Percentiles rank a stretch among this genome's conserved stretches.
Evolutionary conservation across 139 green algal genomes (phyloP).

Genomic region (Chlamydomonas sp.): DNA sequence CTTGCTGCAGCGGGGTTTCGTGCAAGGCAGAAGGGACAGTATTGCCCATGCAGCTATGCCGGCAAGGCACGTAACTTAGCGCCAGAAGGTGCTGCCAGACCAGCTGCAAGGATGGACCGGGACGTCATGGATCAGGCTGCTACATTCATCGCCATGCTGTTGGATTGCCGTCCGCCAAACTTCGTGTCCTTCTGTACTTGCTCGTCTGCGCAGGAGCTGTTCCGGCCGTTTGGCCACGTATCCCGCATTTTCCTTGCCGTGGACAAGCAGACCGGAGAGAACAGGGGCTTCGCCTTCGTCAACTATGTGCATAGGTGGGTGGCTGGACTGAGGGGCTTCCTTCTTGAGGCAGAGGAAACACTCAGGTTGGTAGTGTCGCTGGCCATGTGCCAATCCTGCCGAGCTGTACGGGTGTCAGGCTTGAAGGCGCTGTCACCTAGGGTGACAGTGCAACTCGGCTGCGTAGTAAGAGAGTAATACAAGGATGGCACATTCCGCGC

Average conservation of each 20-base stretch:
- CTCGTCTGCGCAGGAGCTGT: conserved; percentile 84
- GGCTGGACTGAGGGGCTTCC: background rate
- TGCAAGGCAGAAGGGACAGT: too few relatives aligned
- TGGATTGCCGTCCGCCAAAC: background rate
- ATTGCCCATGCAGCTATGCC: too few relatives aligned
- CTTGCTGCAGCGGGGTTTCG: too few relatives aligned
- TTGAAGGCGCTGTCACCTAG: too few relatives aligned
- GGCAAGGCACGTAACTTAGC: too few relatives aligned
- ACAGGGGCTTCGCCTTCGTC: conserved; percentile 97
- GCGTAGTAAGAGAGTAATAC: too few relatives aligned
- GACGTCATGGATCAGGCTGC: too few relatives aligned
- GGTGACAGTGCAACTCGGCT: too few relatives aligned
- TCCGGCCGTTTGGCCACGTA: conserved; percentile 94
- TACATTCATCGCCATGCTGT: background rate
- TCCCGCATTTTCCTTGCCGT: conserved; percentile 95
- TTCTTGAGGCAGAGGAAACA: background rate
- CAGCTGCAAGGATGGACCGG: too few relatives aligned
- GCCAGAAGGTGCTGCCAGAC: too few relatives aligned
- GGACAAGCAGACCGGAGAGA: conserved; percentile 93
- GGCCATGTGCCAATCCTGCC: background rate
- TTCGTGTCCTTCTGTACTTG: background rate
- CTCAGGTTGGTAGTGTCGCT: background rate
- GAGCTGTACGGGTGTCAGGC: too few relatives aligned
- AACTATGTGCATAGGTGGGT: conserved; percentile 90
- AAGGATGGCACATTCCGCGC: too few relatives aligned